phyloP scores from a whole-genome alignment of 176 grass and related monocot genomes.

The Aegilops tauschii region DNA sequence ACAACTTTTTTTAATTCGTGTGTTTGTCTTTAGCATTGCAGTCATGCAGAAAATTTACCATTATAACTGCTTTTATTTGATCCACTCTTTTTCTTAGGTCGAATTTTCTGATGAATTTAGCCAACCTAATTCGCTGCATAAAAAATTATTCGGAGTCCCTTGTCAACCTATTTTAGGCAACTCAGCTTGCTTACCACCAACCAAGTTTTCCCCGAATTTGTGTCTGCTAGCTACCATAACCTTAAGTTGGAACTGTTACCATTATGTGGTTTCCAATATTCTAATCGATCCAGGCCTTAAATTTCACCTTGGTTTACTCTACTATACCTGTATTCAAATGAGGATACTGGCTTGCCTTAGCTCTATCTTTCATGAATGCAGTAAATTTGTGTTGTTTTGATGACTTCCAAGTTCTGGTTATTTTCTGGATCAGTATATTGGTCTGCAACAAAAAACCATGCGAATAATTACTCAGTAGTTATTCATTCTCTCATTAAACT shows the following conservation, averaged over 20 bases:
- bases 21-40: slow-evolving; percentile 25
- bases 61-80: background rate
- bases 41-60: background rate
- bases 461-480: background rate
- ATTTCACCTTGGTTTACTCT: background rate
- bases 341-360: background rate
- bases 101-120: background rate
- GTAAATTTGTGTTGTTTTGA: background rate
- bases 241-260: background rate
- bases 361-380: background rate
- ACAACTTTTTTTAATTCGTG: background rate
- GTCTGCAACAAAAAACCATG: background rate
- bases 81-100: background rate
- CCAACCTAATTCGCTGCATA: background rate
- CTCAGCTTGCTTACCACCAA: background rate
- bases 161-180: slow-evolving; percentile 5
- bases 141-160: background rate
- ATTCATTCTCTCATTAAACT: background rate
- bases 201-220: background rate
- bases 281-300: background rate
- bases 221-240: background rate
- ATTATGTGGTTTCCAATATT: background rate
- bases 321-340: background rate
- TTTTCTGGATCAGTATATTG: slow-evolving; percentile 1
- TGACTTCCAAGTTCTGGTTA: background rate